Conservation (phyloP, 1,284 basidiomycete species). For the Cutaneotrichosporon cavernicola region DNA sequence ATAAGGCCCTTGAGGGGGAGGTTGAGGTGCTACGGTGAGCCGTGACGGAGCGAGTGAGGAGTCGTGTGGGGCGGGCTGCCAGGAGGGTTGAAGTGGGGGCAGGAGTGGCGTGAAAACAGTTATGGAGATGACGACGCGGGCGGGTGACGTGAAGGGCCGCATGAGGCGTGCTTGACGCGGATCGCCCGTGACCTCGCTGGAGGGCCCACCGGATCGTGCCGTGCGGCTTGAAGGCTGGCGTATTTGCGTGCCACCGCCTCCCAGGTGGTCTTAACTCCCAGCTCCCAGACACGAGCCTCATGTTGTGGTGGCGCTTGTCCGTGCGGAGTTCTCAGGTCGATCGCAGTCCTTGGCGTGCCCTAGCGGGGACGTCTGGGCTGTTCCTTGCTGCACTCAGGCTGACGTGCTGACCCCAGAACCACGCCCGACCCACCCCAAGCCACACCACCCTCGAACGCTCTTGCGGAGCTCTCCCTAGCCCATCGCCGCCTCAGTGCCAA, state of each 20-base stretch:
- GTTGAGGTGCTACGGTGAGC: conserved; percentile 44
- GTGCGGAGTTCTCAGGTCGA: background rate
- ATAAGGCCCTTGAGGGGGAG: conserved; percentile 41
- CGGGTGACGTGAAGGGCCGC: too few relatives aligned
- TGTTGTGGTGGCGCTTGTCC: background rate
- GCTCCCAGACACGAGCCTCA: background rate
- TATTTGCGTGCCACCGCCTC: too few relatives aligned
- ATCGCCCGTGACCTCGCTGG: too few relatives aligned
- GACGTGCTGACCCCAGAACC: conserved; percentile 20
- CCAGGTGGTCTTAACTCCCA: too few relatives aligned
- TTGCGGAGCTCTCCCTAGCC: conserved; percentile 52
- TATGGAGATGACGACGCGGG: too few relatives aligned
- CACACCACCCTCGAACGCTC: conserved; percentile 38
- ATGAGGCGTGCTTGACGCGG: too few relatives aligned
- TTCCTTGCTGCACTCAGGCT: background rate
- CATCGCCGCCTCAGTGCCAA: conserved; percentile 52
- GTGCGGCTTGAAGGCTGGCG: too few relatives aligned
- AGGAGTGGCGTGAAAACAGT: too few relatives aligned
- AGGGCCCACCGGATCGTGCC: too few relatives aligned
- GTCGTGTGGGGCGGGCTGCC: too few relatives aligned
- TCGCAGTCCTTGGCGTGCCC: background rate
- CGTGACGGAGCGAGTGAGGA: background rate
- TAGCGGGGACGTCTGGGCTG: background rate
- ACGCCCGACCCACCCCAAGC: conserved; percentile 38
- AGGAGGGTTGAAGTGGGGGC: too few relatives aligned